Conservation (phyloP, 768 basidiomycete species). For the Punctularia strigosozonata region DNA sequence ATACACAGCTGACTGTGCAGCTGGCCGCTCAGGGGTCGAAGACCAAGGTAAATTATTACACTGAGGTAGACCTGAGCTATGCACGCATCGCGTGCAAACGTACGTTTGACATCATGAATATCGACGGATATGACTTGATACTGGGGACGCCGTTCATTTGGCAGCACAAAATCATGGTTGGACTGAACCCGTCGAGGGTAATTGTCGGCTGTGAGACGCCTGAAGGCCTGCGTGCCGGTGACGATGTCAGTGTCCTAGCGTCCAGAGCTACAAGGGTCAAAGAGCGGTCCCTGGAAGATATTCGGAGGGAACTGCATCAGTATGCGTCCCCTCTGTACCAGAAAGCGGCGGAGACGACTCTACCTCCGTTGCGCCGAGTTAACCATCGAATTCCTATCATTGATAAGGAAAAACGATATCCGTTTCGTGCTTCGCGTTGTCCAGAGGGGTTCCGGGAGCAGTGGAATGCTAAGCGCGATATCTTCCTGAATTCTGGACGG, state of each 20-base stretch:
- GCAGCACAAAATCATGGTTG: slow-evolving; percentile 9
- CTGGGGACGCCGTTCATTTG: slow-evolving; percentile 21
- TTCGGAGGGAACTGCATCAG: slow-evolving; percentile 6
- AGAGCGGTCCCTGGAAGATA: slow-evolving; percentile 5
- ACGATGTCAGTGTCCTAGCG: neutral
- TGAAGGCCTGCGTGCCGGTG: too few species aligned
- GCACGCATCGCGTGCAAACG: slow-evolving; percentile 2
- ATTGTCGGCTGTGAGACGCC: too few species aligned
- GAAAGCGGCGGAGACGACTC: slow-evolving; percentile 9
- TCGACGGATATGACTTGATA: slow-evolving; percentile 18
- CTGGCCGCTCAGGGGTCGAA: slow-evolving; percentile 30
- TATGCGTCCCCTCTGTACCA: slow-evolving; percentile 8
- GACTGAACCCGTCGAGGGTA: slow-evolving; percentile 4
- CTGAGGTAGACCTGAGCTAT: slow-evolving; percentile 10
- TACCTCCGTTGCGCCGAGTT: slow-evolving; percentile 19
- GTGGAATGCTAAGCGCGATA: slow-evolving; percentile 18
- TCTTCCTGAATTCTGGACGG: slow-evolving; percentile 17
- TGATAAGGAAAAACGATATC: slow-evolving; percentile 19
- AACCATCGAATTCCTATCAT: slow-evolving; percentile 25
- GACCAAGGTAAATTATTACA: slow-evolving; percentile 21
- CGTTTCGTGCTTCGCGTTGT: slow-evolving; percentile 24
- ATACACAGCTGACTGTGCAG: slow-evolving; percentile 7
- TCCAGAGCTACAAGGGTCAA: neutral
- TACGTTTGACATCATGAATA: slow-evolving; percentile 16
- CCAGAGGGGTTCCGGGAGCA: slow-evolving; percentile 16